Evolutionary conservation across 164 flowering plant genomes (phyloP).

Genomic region (Chloranthus sessilifolius): DNA sequence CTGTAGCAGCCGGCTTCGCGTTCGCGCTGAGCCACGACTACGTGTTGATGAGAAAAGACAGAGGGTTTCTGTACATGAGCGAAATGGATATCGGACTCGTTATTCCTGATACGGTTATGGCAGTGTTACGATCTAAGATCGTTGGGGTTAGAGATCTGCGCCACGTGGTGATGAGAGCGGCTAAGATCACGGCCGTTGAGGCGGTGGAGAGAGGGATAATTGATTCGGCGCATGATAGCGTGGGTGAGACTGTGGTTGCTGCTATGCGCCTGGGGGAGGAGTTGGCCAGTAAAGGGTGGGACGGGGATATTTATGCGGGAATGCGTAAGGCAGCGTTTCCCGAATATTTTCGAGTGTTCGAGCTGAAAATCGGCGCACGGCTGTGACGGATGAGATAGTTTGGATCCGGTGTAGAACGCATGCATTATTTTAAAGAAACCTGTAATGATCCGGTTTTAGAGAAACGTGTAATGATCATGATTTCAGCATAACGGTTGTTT

Average conservation of each 20-base stretch:
- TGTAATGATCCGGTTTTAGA: too few species aligned
- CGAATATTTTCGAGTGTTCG: conserved; percentile 24
- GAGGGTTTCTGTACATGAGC: conserved; percentile 80
- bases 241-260: conserved; percentile 49
- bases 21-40: conserved; percentile 77
- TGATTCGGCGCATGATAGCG: conserved; percentile 38
- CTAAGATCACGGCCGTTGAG: conserved; percentile 46
- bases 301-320: conserved; percentile 52
- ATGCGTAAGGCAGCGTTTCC: conserved; percentile 35
- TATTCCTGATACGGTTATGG: conserved; percentile 18
- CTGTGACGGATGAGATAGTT: too few species aligned
- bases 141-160: conserved; percentile 31
- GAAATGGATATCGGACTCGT: conserved; percentile 58
- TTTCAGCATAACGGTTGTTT: too few species aligned
- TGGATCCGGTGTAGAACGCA: too few species aligned
- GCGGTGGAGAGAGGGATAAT: conserved; percentile 48
- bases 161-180: conserved; percentile 37
- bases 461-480: too few species aligned
- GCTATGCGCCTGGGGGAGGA: conserved; percentile 47
- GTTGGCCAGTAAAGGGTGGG: conserved; percentile 50
- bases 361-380: too few species aligned
- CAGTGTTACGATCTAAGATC: conserved; percentile 36
- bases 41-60: conserved; percentile 61
- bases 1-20: conserved; percentile 70
- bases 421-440: too few species aligned